These are phyloP conservation scores for Cubamyces lactineus DNA, from an alignment of 768 basidiomycete genomes.

Conservation along the genomic window DNA sequence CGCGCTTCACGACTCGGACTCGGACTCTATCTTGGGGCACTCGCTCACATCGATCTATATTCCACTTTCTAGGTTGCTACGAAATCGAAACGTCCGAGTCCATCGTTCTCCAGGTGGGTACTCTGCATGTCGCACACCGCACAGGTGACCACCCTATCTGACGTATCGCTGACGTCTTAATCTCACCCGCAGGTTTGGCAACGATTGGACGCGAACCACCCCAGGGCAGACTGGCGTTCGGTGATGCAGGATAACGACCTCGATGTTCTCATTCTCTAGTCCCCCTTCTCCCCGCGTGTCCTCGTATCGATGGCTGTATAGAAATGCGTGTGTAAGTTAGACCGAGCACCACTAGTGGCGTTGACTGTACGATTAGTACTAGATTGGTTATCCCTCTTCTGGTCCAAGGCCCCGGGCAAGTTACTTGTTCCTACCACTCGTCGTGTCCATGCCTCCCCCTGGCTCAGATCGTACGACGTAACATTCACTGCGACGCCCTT, in stretches of 20 bases:
- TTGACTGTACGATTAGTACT: conserved; percentile 20
- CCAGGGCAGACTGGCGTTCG: conserved; percentile 37
- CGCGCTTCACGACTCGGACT: neutral
- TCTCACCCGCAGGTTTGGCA: conserved; percentile 36
- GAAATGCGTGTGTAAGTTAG: conserved; percentile 22
- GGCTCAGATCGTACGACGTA: conserved; percentile 2
- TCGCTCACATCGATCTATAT: conserved; percentile 6
- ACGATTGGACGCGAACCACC: conserved; percentile 39
- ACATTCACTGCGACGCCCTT: conserved; percentile 4
- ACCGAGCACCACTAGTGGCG: conserved; percentile 1
- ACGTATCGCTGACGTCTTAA: conserved; percentile 15
- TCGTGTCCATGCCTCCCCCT: neutral
- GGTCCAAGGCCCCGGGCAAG: conserved; percentile 5
- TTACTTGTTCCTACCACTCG: neutral
- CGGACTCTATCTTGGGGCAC: conserved; percentile 17
- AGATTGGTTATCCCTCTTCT: conserved; percentile 13
- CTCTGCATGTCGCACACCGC: conserved; percentile 17
- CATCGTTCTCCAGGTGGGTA: conserved; percentile 38
- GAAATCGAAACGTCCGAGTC: conserved; percentile 43
- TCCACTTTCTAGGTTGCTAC: conserved; percentile 34
- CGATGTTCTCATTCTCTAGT: conserved; percentile 32
- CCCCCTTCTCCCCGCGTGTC: neutral
- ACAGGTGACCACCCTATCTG: conserved; percentile 14
- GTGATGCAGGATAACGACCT: conserved; percentile 41
- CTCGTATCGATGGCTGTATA: conserved; percentile 7